A percentile compares a stretch with the other conserved stretches of the same genome.
Evolutionary conservation across 2,329 filamentous ascomycete genomes (phyloP).

Genomic region (Colletotrichum acutatum): DNA sequence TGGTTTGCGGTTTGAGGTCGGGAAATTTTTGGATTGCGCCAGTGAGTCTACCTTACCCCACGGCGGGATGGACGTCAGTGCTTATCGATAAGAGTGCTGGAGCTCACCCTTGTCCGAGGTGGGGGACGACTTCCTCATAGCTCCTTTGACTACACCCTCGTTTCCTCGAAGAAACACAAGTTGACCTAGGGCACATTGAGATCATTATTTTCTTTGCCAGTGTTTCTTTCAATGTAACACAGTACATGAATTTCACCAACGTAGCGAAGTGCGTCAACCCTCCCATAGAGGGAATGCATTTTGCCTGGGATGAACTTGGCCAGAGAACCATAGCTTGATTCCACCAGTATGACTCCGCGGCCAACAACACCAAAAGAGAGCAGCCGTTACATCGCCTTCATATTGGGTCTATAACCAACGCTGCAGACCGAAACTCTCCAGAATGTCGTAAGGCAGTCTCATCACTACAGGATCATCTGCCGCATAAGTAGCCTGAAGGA

Average conservation of each 20-base stretch:
- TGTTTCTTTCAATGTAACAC: neutral
- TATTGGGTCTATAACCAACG: neutral
- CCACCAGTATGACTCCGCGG: neutral
- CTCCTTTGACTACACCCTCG: neutral
- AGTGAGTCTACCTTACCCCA: constrained; percentile 8
- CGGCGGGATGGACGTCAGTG: constrained; percentile 17
- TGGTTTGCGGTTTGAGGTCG: neutral
- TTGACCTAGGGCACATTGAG: neutral
- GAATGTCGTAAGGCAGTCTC: neutral
- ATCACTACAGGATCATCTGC: no score
- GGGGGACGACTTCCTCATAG: constrained; percentile 14
- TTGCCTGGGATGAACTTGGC: neutral
- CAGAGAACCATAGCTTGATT: neutral
- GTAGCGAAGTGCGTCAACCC: no score
- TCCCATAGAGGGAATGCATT: neutral
- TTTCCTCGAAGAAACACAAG: neutral
- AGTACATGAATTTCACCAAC: no score
- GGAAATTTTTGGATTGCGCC: constrained; percentile 33
- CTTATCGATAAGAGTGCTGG: constrained; percentile 27
- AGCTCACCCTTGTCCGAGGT: constrained; percentile 17
- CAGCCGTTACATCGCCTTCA: neutral
- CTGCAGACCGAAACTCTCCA: neutral
- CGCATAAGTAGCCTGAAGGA: neutral
- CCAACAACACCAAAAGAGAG: neutral
- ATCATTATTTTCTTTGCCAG: neutral